Percentiles rank a stretch among this genome's conserved stretches.
Conservation (phyloP, 2,329 filamentous ascomycete genomes). For the Drechslerella coelobrocha region DNA sequence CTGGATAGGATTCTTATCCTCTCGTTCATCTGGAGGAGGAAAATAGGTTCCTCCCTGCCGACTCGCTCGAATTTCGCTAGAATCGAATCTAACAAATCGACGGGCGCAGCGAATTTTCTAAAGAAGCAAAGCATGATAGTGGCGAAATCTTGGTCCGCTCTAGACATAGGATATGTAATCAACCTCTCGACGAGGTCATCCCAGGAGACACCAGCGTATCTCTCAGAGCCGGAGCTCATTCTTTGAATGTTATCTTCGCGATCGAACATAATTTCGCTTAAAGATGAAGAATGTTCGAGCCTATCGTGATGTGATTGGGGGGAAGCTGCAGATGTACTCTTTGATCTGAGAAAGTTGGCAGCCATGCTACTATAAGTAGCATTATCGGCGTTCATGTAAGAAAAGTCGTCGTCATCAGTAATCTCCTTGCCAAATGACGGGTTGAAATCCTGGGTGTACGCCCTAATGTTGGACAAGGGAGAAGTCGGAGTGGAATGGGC, state of each 20-base stretch:
- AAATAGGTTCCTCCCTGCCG: slow-evolving; percentile 70
- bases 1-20: slow-evolving; percentile 81
- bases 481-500: slow-evolving; percentile 41
- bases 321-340: slow-evolving; percentile 48
- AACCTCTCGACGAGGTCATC: slow-evolving; percentile 86
- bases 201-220: slow-evolving; percentile 53
- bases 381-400: slow-evolving; percentile 42
- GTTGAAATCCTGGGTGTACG: slow-evolving; percentile 49
- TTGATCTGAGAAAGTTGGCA: slow-evolving; percentile 43
- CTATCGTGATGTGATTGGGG: slow-evolving; percentile 24
- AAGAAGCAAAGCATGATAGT: slow-evolving; percentile 91
- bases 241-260: slow-evolving; percentile 24
- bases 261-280: slow-evolving; percentile 45
- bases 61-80: slow-evolving; percentile 76
- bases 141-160: slow-evolving; percentile 85
- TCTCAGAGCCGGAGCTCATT: slow-evolving; percentile 28
- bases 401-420: slow-evolving; percentile 29
- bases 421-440: slow-evolving; percentile 40
- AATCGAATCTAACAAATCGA: slow-evolving; percentile 77
- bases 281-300: slow-evolving; percentile 41
- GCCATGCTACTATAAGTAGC: slow-evolving; percentile 45
- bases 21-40: slow-evolving; percentile 77
- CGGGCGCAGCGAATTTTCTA: slow-evolving; percentile 87
- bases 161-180: slow-evolving; percentile 79
- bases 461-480: slow-evolving; percentile 34